A percentile compares a stretch with the other conserved stretches of the same genome.
Conservation (phyloP, 1,139 yeast species). For the Schwanniomyces etchellsii region DNA sequence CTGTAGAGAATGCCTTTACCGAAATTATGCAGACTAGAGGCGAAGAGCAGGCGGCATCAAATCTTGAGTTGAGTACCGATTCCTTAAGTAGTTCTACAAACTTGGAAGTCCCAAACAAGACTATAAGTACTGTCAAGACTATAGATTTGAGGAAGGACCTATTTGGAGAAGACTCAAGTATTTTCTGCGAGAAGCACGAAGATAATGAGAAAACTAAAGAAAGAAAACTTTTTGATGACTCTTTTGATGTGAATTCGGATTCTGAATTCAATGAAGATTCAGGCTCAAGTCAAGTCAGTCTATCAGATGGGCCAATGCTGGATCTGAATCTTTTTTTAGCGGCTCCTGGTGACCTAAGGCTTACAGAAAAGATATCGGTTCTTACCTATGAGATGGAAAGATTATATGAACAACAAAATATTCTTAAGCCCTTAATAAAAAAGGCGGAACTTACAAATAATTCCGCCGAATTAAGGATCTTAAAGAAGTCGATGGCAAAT, state of each 20-base stretch:
- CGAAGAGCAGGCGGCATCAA: conserved; percentile 3
- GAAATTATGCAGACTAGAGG: conserved; percentile 47
- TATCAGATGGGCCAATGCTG: conserved; percentile 9
- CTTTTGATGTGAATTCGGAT: conserved; percentile 20
- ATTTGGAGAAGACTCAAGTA: conserved; percentile 29
- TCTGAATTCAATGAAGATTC: conserved; percentile 27
- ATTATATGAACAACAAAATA: conserved; percentile 54
- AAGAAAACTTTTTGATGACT: conserved; percentile 29
- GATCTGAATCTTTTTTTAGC: conserved; percentile 40
- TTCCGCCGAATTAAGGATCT: conserved; percentile 58
- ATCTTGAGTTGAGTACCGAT: conserved; percentile 1
- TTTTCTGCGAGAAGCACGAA: conserved; percentile 14
- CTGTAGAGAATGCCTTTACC: conserved; percentile 67
- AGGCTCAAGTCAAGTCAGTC: conserved; percentile 10
- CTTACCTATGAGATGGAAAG: conserved; percentile 55
- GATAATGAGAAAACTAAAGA: conserved; percentile 10
- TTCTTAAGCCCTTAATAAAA: conserved; percentile 59
- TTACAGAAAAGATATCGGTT: conserved; percentile 60
- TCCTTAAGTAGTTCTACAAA: neutral
- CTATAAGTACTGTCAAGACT: conserved; percentile 3
- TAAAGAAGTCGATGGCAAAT: conserved; percentile 60
- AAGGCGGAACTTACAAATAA: conserved; percentile 85
- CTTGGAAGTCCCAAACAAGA: neutral
- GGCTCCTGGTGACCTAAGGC: conserved; percentile 64
- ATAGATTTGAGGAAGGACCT: conserved; percentile 25